Evolutionary conservation across 2,329 filamentous ascomycete species (phyloP).

Genomic region (Trichoderma arundinaceum): DNA sequence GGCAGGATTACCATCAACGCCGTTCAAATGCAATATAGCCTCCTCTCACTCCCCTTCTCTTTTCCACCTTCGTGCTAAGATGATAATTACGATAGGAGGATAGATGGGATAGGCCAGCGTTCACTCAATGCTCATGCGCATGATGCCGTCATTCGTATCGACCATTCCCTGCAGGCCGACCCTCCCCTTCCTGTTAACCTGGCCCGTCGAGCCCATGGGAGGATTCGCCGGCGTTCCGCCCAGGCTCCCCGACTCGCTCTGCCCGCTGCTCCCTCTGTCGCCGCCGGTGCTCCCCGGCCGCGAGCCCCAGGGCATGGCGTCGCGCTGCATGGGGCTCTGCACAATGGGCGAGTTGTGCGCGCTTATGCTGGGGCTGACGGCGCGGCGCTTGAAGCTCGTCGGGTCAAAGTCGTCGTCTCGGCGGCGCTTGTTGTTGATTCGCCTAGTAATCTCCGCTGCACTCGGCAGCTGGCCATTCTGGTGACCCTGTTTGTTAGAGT

Average conservation of each 20-base stretch:
- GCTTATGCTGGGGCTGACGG: slow-evolving; percentile 90
- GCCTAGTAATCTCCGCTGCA: slow-evolving; percentile 75
- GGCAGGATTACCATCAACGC: background rate
- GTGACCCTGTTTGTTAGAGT: slow-evolving; percentile 28
- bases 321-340: slow-evolving; percentile 80
- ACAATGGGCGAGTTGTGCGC: slow-evolving; percentile 87
- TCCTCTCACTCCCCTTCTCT: too few relatives aligned
- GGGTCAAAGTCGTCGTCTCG: slow-evolving; percentile 91
- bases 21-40: background rate
- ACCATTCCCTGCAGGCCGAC: slow-evolving; percentile 91
- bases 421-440: slow-evolving; percentile 81
- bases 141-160: slow-evolving; percentile 92
- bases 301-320: slow-evolving; percentile 73
- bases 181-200: slow-evolving; percentile 62
- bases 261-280: slow-evolving; percentile 58
- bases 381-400: slow-evolving; percentile 84
- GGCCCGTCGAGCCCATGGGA: slow-evolving; percentile 48
- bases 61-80: background rate
- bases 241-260: slow-evolving; percentile 56
- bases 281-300: slow-evolving; percentile 67
- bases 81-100: background rate
- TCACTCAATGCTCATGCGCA: slow-evolving; percentile 96
- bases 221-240: slow-evolving; percentile 41
- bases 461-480: slow-evolving; percentile 56
- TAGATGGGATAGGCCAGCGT: background rate